A percentile compares a stretch with the other conserved stretches of the same genome.
phyloP scores from a whole-genome alignment of 305 asterid species.

The Lippia alba region DNA sequence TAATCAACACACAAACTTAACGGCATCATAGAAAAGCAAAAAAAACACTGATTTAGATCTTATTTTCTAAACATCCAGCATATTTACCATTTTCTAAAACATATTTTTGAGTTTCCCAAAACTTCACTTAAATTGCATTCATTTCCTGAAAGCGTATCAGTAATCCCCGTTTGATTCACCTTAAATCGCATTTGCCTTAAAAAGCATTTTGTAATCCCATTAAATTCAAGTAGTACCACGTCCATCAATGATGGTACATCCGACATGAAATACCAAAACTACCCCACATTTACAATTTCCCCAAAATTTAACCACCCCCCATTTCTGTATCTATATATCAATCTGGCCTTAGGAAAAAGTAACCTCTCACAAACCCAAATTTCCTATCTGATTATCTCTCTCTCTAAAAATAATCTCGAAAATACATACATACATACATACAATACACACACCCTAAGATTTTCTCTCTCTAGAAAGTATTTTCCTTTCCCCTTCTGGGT shows the following conservation, averaged over 20 bases:
- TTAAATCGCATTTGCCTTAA: no score
- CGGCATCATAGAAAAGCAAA: no score
- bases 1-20: no score
- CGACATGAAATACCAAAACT: constrained; percentile 16
- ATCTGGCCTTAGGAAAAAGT: constrained; percentile 34
- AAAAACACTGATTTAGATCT: no score
- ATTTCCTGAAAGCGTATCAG: no score
- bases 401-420: constrained; percentile 33
- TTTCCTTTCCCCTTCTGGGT: constrained; percentile 39
- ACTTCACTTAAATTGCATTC: no score
- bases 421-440: constrained; percentile 15
- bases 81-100: no score
- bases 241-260: constrained; percentile 3
- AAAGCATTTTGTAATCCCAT: no score
- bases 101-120: no score
- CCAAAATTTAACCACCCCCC: constrained; percentile 31
- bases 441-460: neutral
- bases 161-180: no score
- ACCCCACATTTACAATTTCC: constrained; percentile 21
- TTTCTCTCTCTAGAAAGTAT: constrained; percentile 26
- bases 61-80: no score
- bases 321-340: constrained; percentile 29
- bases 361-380: constrained; percentile 45
- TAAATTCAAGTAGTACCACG: constrained; percentile 27
- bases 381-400: constrained; percentile 37